phyloP scores from a whole-genome alignment of 352 stramenopile species.

The Globisporangium parvum region DNA sequence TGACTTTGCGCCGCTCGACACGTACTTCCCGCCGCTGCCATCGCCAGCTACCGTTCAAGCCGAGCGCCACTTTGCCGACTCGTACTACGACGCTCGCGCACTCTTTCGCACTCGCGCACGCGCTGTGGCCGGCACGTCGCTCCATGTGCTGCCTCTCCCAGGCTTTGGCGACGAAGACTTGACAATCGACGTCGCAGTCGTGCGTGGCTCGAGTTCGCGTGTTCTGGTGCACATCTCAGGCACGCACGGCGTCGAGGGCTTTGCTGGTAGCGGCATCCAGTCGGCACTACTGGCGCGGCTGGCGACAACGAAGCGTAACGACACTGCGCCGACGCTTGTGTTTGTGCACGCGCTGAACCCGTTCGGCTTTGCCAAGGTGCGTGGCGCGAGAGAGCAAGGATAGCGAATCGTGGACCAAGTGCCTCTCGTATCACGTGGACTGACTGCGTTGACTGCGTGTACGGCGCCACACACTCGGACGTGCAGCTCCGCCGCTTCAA shows the following conservation, averaged over 20 bases:
- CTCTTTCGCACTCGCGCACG: constrained; percentile 20
- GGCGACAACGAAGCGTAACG: not conserved
- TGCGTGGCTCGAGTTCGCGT: constrained; percentile 14
- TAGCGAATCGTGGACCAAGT: too few species aligned
- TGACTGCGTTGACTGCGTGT: not conserved
- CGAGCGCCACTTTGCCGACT: constrained; percentile 17
- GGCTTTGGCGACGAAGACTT: constrained; percentile 18
- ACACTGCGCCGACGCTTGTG: constrained; percentile 43
- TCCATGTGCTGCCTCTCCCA: constrained; percentile 20
- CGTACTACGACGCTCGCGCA: constrained; percentile 29
- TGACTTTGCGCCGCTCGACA: constrained; percentile 19
- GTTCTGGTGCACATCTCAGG: constrained; percentile 35
- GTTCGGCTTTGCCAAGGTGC: constrained; percentile 61
- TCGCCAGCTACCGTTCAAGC: constrained; percentile 1
- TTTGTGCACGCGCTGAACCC: constrained; percentile 86
- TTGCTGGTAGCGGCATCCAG: constrained; percentile 35
- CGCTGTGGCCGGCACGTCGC: constrained; percentile 7
- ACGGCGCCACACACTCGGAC: not conserved
- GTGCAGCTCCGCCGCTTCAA: constrained; percentile 80
- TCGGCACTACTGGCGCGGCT: constrained; percentile 14
- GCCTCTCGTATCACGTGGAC: not conserved
- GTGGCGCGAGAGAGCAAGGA: too few species aligned
- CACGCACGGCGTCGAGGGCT: constrained; percentile 44
- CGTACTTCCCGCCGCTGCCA: constrained; percentile 10
- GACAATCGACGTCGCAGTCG: constrained; percentile 31